Conservation (phyloP, 176 grass and related monocot species). For the Bothriochloa decipiens region DNA sequence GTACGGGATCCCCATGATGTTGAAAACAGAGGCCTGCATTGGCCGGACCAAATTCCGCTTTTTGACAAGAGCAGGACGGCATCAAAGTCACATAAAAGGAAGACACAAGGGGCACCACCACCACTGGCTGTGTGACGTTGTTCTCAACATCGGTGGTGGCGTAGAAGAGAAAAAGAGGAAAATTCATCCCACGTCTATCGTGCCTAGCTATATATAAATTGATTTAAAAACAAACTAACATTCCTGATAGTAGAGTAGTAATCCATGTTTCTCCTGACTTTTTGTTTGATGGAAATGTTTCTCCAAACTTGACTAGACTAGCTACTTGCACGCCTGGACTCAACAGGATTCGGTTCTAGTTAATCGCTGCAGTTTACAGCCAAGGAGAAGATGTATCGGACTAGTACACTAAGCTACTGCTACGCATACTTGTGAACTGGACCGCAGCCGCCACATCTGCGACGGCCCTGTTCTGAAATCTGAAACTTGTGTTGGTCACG, state of each 20-base stretch:
- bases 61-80: background rate
- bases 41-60: background rate
- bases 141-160: background rate
- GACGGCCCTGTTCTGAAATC: background rate
- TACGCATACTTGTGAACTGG: too few relatives aligned
- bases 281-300: too few relatives aligned
- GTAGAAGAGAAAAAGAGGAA: too few relatives aligned
- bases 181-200: too few relatives aligned
- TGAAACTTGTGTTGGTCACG: background rate
- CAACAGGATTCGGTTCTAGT: background rate
- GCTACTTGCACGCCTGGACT: background rate
- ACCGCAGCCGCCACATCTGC: background rate
- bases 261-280: too few relatives aligned
- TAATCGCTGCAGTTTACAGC: background rate
- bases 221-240: too few relatives aligned
- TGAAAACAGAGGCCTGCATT: background rate
- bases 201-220: too few relatives aligned
- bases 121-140: background rate
- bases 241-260: too few relatives aligned
- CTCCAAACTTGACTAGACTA: conserved; percentile 21
- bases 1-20: background rate
- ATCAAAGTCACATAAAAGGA: background rate
- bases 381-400: background rate
- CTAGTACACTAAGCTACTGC: too few relatives aligned
- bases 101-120: too few relatives aligned